Evolutionary conservation across 768 basidiomycete genomes (phyloP).

Genomic region (Mrakia gelida): DNA sequence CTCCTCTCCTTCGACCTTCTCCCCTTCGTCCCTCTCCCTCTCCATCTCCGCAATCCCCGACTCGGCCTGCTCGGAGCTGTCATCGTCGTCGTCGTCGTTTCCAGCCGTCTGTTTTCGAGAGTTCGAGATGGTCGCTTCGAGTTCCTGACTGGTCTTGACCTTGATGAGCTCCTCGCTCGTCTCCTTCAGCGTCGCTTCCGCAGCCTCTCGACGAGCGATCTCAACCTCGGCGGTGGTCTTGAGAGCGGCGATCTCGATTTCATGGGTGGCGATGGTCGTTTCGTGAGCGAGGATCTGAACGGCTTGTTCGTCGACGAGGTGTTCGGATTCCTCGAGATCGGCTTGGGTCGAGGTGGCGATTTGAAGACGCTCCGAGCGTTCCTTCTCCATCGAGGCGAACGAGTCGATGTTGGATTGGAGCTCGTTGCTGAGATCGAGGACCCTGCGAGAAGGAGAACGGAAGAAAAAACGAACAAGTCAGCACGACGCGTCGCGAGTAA

Average conservation of each 20-base stretch:
- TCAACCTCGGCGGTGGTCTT: neutral
- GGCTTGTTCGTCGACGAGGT: neutral
- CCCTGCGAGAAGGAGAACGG: neutral
- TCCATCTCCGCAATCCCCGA: slow-evolving; percentile 63
- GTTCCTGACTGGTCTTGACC: neutral
- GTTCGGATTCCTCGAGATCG: slow-evolving; percentile 50
- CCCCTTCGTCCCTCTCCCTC: slow-evolving; percentile 52
- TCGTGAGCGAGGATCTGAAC: slow-evolving; percentile 46
- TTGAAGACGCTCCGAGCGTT: slow-evolving; percentile 60
- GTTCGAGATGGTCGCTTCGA: slow-evolving; percentile 45
- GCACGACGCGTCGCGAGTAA: neutral
- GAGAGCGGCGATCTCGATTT: slow-evolving; percentile 47
- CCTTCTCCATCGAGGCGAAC: slow-evolving; percentile 49
- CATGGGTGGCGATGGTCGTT: slow-evolving; percentile 44
- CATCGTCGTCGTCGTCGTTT: slow-evolving; percentile 58
- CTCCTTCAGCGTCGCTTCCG: neutral
- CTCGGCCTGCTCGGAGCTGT: slow-evolving; percentile 60
- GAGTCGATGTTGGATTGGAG: slow-evolving; percentile 1
- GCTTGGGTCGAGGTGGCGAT: slow-evolving; percentile 55
- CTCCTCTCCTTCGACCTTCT: slow-evolving; percentile 61
- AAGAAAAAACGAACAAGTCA: neutral
- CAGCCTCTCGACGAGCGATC: neutral
- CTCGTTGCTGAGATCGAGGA: neutral
- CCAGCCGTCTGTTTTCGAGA: slow-evolving; percentile 54
- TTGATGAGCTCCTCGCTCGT: neutral